Base-by-base conservation (phyloP, 495 filamentous ascomycete genomes). In the Lophiotrema nucula region DNA sequence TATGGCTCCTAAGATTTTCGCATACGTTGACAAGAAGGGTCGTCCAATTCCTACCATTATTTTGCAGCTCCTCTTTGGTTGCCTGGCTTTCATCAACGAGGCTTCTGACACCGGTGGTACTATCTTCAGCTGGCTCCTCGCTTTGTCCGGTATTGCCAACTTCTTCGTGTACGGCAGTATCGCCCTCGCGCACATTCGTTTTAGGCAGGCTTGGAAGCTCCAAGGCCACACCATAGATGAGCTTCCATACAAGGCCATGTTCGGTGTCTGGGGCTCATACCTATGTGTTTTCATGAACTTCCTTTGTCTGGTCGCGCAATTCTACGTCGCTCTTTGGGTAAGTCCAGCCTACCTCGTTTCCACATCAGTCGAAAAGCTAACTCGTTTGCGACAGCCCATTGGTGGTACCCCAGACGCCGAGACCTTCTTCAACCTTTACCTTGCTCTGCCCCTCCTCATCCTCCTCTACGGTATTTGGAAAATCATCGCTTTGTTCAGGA, bases 51-150 rank as follows among this genome's bases (percentile, higher is more conserved):
- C 62, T 15, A 77, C 76, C 23, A 76, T 81, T 51, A 56, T 72
- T 31, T 15, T 73, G 47, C 66, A 78, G 38, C 62, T 81, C 25
- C 53, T 70, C 27, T 82, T 80, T 33, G 81, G 80, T 26, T 68
- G 75, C 12, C 65, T 86, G 10, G 83, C 79, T 13, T 84, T 80
- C 60, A 67, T 86, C 39, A 81, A 79, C 64, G 74, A 83, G 44
- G 57, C 52, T 13, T 69, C 61, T 12, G 72, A 74, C 22, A 73
- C 67, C 31, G 75, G 73, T 8, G 50, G 65, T 1, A 66, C 60
- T 3, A 74, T 87, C 33, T 88, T 88, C 68, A 69, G 75, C 60
- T 88, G 85, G 84, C 69, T 85, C 8, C 72, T 78, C 15, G 77
- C 79, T 47, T 58, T 84, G 8, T 78, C 76, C 21, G 81, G 79